Base-by-base conservation (phyloP, 352 stramenopile genomes). In the Thalassiosira livingstoniorum region DNA sequence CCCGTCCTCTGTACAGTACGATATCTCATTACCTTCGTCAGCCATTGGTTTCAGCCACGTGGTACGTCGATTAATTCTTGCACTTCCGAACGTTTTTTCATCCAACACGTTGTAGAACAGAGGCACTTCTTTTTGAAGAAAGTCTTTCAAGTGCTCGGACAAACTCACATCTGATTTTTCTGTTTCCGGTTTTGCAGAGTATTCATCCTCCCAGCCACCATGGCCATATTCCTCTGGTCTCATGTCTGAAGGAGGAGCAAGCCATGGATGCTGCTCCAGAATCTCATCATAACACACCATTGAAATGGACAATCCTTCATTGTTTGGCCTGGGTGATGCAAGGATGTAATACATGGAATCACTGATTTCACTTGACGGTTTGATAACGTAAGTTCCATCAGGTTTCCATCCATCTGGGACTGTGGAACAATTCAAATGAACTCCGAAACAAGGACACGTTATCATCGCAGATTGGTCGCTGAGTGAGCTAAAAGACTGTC, bases 291-390 rank as follows among this genome's bases (percentile, higher is more conserved):
- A 75, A 51, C 61, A 73, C 32, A 83, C 76, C 35, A 83, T 66
- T 0, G 43, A 61, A 10, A 83, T 80, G n/a, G 76, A 79, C 29
- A 64, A 71, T 15, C 65, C 64, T 31, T 51, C 32, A 4, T 64
- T 65, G 0, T 10, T 54, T 34, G 67, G 62, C 32, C 27, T 27
- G 34, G 76, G 68, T 1, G 58, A 43, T 11, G 45, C 67, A 57
- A 83, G 67, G 1, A 83, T 18, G 29, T 83, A 75, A 25, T 74
- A 83, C 61, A 58, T 79, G 34, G 35, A 76, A 45, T 80, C 77
- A 3, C 23, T 18, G 55, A 23, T 21, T 10, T 51, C 10, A 18
- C 10, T 23, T n/a, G n/a, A n/a, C 25, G 76, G 76, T 11, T 62
- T 61, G 21, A 79, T 63, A 23, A 83, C 25, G 35, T 79, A 78